Evolutionary conservation across 306 rosid genomes (phyloP).

Genomic region (Rosa chinensis): DNA sequence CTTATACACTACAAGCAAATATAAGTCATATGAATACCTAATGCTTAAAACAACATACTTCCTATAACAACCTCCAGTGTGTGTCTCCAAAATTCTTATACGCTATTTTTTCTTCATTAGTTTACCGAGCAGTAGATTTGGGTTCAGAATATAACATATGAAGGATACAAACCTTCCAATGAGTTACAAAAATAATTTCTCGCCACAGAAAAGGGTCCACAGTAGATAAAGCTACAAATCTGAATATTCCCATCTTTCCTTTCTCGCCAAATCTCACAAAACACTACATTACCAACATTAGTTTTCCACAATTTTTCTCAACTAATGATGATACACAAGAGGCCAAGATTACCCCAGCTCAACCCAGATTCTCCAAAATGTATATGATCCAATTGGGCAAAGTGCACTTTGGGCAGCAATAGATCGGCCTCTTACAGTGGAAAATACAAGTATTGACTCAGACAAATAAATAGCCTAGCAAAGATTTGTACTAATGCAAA

Average conservation of each 20-base stretch:
- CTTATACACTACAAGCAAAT: not conserved
- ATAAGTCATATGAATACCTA: not conserved
- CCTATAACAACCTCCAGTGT: not conserved
- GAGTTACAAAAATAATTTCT: not conserved
- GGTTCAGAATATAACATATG: not conserved
- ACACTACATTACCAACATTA: not conserved
- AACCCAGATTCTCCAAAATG: conserved; percentile 1
- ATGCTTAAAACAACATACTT: not conserved
- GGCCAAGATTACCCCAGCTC: not conserved
- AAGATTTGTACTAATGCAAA: not conserved
- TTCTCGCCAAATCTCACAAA: not conserved
- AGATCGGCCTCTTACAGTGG: not conserved
- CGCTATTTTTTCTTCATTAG: not conserved
- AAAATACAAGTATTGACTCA: not conserved
- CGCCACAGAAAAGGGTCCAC: not conserved
- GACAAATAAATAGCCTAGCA: not conserved
- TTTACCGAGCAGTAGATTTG: not conserved
- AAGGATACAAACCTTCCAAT: not conserved
- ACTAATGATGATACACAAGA: not conserved
- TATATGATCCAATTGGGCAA: not conserved
- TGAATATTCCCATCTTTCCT: not conserved
- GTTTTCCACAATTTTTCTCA: not conserved
- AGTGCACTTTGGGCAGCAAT: not conserved
- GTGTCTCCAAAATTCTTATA: not conserved
- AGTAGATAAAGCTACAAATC: not conserved